phyloP scores from a whole-genome alignment of 495 filamentous ascomycete genomes.

The Penicillium cinerascens region DNA sequence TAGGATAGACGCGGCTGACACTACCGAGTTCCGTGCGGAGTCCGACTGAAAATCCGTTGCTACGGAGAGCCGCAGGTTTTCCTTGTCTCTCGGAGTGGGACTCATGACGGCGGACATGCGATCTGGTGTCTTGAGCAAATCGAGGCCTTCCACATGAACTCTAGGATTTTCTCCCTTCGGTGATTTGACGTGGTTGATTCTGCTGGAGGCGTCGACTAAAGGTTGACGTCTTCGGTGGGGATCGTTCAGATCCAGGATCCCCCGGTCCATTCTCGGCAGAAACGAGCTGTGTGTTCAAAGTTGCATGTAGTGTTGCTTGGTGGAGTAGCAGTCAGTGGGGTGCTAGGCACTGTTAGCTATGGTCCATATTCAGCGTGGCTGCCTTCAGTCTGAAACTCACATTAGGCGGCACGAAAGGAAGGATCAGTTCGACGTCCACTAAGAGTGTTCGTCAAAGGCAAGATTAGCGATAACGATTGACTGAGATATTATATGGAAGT shows the following conservation, averaged over 20 bases:
- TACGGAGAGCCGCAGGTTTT: slow-evolving; percentile 53
- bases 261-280: slow-evolving; percentile 13
- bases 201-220: slow-evolving; percentile 46
- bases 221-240: slow-evolving; percentile 41
- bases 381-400: not conserved
- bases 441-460: not conserved
- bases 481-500: slow-evolving; percentile 2
- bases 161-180: slow-evolving; percentile 23
- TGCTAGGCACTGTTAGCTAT: not conserved
- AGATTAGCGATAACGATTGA: slow-evolving; percentile 10
- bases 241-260: slow-evolving; percentile 18
- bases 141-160: slow-evolving; percentile 21
- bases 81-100: slow-evolving; percentile 34
- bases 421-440: slow-evolving; percentile 2
- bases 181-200: slow-evolving; percentile 40
- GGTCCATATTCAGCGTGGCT: not conserved
- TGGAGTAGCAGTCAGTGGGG: not conserved
- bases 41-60: slow-evolving; percentile 49
- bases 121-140: slow-evolving; percentile 29
- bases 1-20: slow-evolving; percentile 64
- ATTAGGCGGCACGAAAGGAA: not conserved
- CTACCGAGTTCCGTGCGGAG: slow-evolving; percentile 66
- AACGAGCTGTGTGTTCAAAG: not conserved
- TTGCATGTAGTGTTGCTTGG: not conserved
- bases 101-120: slow-evolving; percentile 39